Evolutionary conservation across 495 filamentous ascomycete genomes (phyloP), one percentile per base, ranked within the genome.

Genomic region (Cladorrhinum samala): DNA sequence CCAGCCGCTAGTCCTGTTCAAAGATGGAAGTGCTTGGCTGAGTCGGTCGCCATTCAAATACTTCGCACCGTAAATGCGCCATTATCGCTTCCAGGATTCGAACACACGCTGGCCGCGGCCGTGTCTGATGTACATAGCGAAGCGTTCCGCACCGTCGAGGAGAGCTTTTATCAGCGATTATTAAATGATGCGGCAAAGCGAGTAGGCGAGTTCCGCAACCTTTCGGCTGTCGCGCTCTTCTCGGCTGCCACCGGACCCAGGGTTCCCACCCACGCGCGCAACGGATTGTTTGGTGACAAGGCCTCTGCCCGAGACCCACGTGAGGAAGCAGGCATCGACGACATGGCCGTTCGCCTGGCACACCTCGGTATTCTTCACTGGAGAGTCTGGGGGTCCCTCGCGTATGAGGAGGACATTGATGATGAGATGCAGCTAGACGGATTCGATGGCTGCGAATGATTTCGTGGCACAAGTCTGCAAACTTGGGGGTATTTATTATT

Each of bases 351-450:
- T 52, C 82, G 86, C 24, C 72, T 93, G 37, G 83, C 89, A 9
- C 91, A 94, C 58, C 79, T 96, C 39, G 81, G 83, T 8, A 76
- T 90, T 17, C 68, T 95, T 19, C 89, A 96, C 66, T 96, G 90
- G 90, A 76, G 85, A 46, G 84, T 94, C 2, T 96, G 90, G 90
- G 84, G 81, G 5, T 82, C 83, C 25, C 68, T 88, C 43, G 79
- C 82, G 0, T 94, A 88, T 63, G 59, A 72, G 1, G 61, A 55
- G 7, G 72, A 72, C 18, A 50, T 61, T n/a, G 63, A 68, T 16
- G 41, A 33, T 19, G 62, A 65, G 30, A 33, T 54, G 27, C 24
- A 41, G 39, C 5, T n/a, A 6, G 13, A 50, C 2, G 21, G 13
- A 3, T 21, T 18, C 0, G 33, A 36, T 47, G 9, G 23, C 21